A percentile compares a stretch with the other conserved stretches of the same genome.
These are phyloP conservation scores for Globisporangium abappressorium DNA, from an alignment of 352 stramenopile genomes.

Conservation along the genomic window DNA sequence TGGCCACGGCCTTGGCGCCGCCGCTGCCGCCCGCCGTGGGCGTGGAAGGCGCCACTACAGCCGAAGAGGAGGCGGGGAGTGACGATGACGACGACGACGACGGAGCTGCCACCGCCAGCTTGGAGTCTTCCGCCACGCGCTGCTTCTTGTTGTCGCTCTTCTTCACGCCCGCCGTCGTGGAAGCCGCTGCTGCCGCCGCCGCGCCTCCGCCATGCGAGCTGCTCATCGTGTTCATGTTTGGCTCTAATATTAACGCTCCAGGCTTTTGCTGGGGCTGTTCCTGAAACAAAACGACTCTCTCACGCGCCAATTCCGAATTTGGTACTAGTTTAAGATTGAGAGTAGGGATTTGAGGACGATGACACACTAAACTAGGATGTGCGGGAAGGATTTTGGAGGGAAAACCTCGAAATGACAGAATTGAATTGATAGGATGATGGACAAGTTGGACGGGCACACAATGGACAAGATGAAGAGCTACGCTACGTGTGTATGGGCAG, in stretches of 20 bases:
- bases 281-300: background rate
- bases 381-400: slow-evolving; percentile 12
- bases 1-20: slow-evolving; percentile 24
- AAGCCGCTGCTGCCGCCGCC: background rate
- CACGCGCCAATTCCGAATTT: background rate
- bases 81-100: slow-evolving; percentile 2
- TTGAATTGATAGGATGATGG: slow-evolving; percentile 1
- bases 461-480: background rate
- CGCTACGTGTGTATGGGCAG: background rate
- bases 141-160: slow-evolving; percentile 19
- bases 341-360: background rate
- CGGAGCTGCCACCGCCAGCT: background rate
- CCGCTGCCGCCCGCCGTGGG: slow-evolving; percentile 6
- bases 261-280: background rate
- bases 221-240: slow-evolving; percentile 17
- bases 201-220: background rate
- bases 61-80: background rate
- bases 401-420: background rate
- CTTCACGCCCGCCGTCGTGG: background rate
- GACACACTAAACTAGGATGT: slow-evolving; percentile 2
- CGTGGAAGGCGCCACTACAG: slow-evolving; percentile 24
- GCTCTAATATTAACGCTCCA: slow-evolving; percentile 1
- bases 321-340: slow-evolving; percentile 4
- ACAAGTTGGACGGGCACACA: background rate
- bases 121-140: slow-evolving; percentile 9